Percentiles rank a stretch among this genome's conserved stretches.
phyloP scores from a whole-genome alignment of 2,329 filamentous ascomycete species.

The Apiospora hydei region DNA sequence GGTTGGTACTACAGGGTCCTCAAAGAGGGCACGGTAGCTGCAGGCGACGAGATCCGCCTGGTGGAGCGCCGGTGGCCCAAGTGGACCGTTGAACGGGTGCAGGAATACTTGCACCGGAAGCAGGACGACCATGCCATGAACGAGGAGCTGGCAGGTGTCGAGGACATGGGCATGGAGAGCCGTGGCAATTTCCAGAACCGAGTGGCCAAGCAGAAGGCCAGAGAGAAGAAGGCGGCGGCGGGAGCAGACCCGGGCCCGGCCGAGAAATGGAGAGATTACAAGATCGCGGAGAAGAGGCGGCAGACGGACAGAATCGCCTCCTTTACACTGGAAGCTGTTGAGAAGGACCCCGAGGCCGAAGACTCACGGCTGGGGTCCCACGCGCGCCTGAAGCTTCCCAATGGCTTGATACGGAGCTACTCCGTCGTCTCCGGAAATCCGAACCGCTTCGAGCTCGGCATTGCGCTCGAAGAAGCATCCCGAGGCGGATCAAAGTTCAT shows the following conservation, averaged over 20 bases:
- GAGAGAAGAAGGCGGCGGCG: slow-evolving; percentile 36
- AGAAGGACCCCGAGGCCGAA: slow-evolving; percentile 43
- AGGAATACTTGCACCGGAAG: slow-evolving; percentile 67
- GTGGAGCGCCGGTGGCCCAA: slow-evolving; percentile 61
- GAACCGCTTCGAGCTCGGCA: slow-evolving; percentile 60
- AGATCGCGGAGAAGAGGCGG: slow-evolving; percentile 55
- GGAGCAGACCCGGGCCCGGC: slow-evolving; percentile 47
- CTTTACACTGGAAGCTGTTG: slow-evolving; percentile 58
- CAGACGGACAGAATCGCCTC: slow-evolving; percentile 60
- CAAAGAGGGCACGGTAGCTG: slow-evolving; percentile 58
- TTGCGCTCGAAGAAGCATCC: slow-evolving; percentile 61
- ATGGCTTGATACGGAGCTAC: slow-evolving; percentile 64
- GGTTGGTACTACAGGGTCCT: slow-evolving; percentile 73
- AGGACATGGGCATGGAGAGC: slow-evolving; percentile 57
- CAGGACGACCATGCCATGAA: slow-evolving; percentile 59
- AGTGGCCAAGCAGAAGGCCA: slow-evolving; percentile 54
- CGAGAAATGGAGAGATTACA: slow-evolving; percentile 55
- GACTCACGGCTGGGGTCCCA: slow-evolving; percentile 54
- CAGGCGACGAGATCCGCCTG: slow-evolving; percentile 64
- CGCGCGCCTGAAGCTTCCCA: slow-evolving; percentile 62
- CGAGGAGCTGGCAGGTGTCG: slow-evolving; percentile 58
- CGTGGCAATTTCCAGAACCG: slow-evolving; percentile 56
- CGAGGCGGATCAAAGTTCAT: slow-evolving; percentile 69
- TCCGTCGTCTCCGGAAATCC: slow-evolving; percentile 62
- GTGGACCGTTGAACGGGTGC: slow-evolving; percentile 70